phyloP scores from a whole-genome alignment of 2,329 filamentous ascomycete species.

The Penicillium psychrosexuale region DNA sequence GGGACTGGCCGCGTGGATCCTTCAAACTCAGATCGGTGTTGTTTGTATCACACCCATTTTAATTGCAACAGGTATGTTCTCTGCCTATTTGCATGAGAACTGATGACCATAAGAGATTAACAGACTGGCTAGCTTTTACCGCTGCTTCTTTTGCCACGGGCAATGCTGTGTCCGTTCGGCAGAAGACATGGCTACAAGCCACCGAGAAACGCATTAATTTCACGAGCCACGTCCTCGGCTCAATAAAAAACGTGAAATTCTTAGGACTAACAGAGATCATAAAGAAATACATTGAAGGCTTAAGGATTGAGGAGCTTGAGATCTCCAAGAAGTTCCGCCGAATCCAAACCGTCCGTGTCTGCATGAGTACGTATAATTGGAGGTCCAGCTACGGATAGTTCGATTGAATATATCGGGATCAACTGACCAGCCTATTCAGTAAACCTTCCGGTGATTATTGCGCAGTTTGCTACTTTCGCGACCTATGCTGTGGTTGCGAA shows the following conservation, averaged over 20 bases:
- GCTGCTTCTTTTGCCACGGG: constrained; percentile 14
- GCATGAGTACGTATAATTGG: constrained; percentile 9
- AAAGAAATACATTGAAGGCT: constrained; percentile 23
- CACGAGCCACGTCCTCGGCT: constrained; percentile 39
- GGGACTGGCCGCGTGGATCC: constrained; percentile 34
- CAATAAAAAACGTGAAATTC: constrained; percentile 45
- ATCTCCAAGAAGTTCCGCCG: constrained; percentile 23
- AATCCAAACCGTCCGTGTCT: constrained; percentile 13
- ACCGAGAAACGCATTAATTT: constrained; percentile 44
- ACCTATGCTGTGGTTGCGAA: constrained; percentile 17
- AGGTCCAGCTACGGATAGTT: background rate
- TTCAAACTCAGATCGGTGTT: constrained; percentile 30
- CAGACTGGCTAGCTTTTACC: background rate
- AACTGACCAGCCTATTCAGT: background rate
- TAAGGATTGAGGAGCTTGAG: constrained; percentile 24
- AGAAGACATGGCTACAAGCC: constrained; percentile 42
- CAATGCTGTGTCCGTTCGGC: constrained; percentile 20
- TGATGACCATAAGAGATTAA: background rate
- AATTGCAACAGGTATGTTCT: constrained; percentile 28
- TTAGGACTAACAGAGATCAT: constrained; percentile 29
- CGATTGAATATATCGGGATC: background rate
- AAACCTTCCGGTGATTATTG: constrained; percentile 13
- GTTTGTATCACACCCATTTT: constrained; percentile 33
- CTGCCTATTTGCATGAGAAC: background rate
- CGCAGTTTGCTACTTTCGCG: constrained; percentile 16